Evolutionary conservation across 2,329 filamentous ascomycete genomes (phyloP).

Genomic region (Alternaria sp.): DNA sequence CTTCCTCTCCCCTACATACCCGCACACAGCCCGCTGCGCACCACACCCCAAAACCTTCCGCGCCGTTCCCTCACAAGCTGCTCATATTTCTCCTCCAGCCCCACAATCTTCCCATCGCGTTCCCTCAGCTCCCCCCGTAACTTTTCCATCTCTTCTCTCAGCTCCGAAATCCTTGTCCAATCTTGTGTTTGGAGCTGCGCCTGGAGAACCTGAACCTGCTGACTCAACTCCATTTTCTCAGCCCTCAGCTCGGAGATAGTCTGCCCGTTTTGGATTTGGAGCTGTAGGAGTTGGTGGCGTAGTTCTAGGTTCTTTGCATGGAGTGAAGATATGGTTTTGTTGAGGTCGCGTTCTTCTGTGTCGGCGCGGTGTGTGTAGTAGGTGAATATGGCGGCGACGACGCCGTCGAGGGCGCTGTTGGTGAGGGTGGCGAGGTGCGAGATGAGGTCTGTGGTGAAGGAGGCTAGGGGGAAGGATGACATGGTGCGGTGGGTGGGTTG

Average conservation of each 20-base stretch:
- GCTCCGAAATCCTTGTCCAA: background rate
- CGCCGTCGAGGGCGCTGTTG: background rate
- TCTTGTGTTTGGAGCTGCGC: background rate
- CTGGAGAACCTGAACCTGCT: background rate
- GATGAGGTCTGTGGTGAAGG: background rate
- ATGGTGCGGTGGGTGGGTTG: background rate
- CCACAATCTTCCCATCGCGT: background rate
- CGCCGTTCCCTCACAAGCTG: background rate
- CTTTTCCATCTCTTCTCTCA: background rate
- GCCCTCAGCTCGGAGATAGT: background rate
- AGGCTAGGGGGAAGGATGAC: background rate
- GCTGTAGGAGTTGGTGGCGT: background rate
- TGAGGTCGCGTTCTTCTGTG: background rate
- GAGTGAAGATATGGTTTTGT: background rate
- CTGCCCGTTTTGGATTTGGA: background rate
- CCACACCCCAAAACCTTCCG: background rate
- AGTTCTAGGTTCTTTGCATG: accelerated
- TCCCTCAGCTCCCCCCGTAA: background rate
- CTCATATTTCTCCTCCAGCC: background rate
- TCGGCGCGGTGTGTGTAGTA: background rate
- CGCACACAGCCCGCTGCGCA: background rate
- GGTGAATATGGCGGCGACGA: accelerated
- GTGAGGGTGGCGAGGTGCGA: background rate
- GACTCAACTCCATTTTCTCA: background rate
- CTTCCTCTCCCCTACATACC: background rate